A percentile compares a stretch with the other conserved stretches of the same genome.
phyloP scores from a whole-genome alignment of 1,284 basidiomycete species.

The Schizophyllum amplum region DNA sequence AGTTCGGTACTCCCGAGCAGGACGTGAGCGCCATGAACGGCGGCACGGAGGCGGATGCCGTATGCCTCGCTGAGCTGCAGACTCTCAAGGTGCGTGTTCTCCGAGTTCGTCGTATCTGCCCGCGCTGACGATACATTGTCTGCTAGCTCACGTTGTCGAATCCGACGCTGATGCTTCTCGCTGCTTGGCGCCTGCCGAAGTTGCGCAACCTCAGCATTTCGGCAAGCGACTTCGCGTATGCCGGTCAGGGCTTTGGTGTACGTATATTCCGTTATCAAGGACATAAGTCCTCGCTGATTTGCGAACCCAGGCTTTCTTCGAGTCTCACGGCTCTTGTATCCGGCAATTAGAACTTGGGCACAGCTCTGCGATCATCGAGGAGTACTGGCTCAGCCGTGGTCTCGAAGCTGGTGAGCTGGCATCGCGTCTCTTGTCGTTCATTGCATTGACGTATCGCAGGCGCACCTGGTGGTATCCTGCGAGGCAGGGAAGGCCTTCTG shows the following conservation, averaged over 20 bases:
- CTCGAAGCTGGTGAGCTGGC: slow-evolving; percentile 1
- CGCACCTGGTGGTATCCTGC: slow-evolving; percentile 19
- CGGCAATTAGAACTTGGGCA: slow-evolving; percentile 64
- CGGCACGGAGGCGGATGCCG: background rate
- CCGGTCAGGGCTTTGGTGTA: slow-evolving; percentile 42
- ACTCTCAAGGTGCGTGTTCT: background rate
- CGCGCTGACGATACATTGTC: background rate
- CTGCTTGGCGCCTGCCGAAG: slow-evolving; percentile 48
- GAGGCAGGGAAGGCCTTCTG: slow-evolving; percentile 24
- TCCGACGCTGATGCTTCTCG: slow-evolving; percentile 55
- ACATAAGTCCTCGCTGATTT: background rate
- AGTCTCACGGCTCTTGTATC: slow-evolving; percentile 51
- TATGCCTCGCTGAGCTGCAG: background rate
- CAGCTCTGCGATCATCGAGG: slow-evolving; percentile 55
- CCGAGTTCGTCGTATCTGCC: slow-evolving; percentile 23
- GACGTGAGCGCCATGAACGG: slow-evolving; percentile 37
- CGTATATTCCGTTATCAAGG: background rate
- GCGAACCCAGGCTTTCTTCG: slow-evolving; percentile 43
- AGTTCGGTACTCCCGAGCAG: slow-evolving; percentile 40
- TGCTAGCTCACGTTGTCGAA: slow-evolving; percentile 55
- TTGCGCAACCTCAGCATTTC: slow-evolving; percentile 57
- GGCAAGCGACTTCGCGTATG: slow-evolving; percentile 60
- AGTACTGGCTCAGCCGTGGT: slow-evolving; percentile 44
- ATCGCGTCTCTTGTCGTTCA: too few relatives aligned
- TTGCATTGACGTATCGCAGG: too few relatives aligned